Conservation (phyloP, 2,329 filamentous ascomycete species). For the Rosellinia necatrix region DNA sequence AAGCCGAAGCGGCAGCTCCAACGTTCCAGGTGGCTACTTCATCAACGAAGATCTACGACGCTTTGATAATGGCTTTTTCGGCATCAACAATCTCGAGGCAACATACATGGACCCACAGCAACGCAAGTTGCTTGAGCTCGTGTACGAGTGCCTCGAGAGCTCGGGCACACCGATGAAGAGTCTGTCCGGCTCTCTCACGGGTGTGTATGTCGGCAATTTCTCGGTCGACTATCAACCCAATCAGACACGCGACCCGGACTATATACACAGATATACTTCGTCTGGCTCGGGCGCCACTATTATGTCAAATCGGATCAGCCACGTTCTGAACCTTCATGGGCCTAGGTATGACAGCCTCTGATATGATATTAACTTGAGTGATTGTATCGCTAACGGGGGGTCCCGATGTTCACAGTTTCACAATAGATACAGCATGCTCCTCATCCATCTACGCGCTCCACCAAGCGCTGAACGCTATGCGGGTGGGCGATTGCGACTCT, state of each 20-base stretch:
- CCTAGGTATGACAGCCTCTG: conserved; percentile 41
- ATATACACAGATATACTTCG: conserved; percentile 30
- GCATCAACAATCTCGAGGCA: conserved; percentile 24
- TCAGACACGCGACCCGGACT: conserved; percentile 33
- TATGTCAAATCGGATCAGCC: conserved; percentile 36
- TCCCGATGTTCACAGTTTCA: conserved; percentile 37
- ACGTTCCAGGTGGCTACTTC: conserved; percentile 31
- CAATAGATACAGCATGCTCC: conserved; percentile 45
- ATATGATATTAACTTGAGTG: neutral
- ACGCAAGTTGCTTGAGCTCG: conserved; percentile 42
- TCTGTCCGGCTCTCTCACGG: conserved; percentile 20
- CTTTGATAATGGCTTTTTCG: conserved; percentile 26
- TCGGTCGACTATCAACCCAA: conserved; percentile 30
- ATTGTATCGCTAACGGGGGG: too few relatives aligned
- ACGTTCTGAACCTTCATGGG: conserved; percentile 40
- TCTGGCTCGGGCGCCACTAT: conserved; percentile 35
- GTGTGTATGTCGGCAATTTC: conserved; percentile 39
- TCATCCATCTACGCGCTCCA: conserved; percentile 38
- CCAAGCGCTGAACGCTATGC: conserved; percentile 25
- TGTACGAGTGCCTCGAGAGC: conserved; percentile 40
- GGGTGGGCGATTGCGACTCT: conserved; percentile 28
- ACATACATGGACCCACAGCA: conserved; percentile 41
- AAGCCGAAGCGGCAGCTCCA: conserved; percentile 2
- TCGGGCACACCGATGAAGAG: conserved; percentile 23
- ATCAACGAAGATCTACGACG: conserved; percentile 27